phyloP scores from a whole-genome alignment of 495 filamentous ascomycete species.

The Lasiosphaeris hirsuta region DNA sequence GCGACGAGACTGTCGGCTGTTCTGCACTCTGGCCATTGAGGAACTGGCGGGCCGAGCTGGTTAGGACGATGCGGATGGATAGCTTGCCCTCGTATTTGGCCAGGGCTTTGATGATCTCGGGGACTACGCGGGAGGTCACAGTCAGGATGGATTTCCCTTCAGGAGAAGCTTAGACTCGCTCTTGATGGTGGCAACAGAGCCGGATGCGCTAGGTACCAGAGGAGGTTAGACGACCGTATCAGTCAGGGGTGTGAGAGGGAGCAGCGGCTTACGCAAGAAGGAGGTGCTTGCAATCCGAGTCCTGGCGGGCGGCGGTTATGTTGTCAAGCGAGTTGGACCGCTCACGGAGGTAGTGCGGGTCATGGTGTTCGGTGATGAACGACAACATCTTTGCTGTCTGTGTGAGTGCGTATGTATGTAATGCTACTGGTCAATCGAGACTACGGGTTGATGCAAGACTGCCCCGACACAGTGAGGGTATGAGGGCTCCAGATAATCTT shows the following conservation, averaged over 20 bases:
- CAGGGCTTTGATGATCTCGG: slow-evolving; percentile 62
- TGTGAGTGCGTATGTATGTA: background rate
- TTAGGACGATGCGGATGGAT: slow-evolving; percentile 76
- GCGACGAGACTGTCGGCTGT: slow-evolving; percentile 58
- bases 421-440: background rate
- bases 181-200: slow-evolving; percentile 84
- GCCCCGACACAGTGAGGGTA: too few species aligned
- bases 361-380: slow-evolving; percentile 31
- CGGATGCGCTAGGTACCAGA: slow-evolving; percentile 39
- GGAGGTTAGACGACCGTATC: slow-evolving; percentile 23
- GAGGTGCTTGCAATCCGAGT: slow-evolving; percentile 66
- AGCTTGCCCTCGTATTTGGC: slow-evolving; percentile 51
- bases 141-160: background rate
- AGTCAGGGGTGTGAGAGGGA: slow-evolving; percentile 70
- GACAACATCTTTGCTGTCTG: slow-evolving; percentile 31
- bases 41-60: slow-evolving; percentile 66
- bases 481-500: too few species aligned
- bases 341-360: slow-evolving; percentile 28
- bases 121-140: slow-evolving; percentile 42
- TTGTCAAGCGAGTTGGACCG: slow-evolving; percentile 31
- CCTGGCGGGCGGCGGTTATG: slow-evolving; percentile 40
- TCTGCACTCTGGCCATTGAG: slow-evolving; percentile 64
- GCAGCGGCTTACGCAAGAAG: slow-evolving; percentile 67
- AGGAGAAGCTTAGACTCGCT: slow-evolving; percentile 7
- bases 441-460: background rate